Percentiles rank a stretch among this genome's conserved stretches.
These are phyloP conservation scores for Cubamyces sp. DNA, from an alignment of 768 basidiomycete species.

Conservation along the genomic window DNA sequence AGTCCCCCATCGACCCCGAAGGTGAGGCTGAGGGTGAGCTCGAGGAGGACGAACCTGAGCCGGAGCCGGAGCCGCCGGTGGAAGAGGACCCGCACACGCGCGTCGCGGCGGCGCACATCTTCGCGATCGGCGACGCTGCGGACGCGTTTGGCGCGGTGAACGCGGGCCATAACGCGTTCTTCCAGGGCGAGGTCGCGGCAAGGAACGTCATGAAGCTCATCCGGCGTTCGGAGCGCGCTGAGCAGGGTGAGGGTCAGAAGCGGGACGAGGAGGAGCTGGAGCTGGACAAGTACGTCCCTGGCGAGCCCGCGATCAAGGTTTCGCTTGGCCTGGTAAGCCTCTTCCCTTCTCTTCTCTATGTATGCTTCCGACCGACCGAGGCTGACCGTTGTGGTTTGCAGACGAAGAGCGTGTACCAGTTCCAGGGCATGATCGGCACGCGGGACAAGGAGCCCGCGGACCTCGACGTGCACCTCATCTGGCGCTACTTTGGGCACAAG, in stretches of 20 bases:
- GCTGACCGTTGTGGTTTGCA: constrained; percentile 17
- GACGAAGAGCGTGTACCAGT: constrained; percentile 51
- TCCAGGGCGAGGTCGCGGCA: constrained; percentile 56
- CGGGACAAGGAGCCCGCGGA: constrained; percentile 51
- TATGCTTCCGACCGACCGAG: too few species aligned
- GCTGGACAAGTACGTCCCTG: constrained; percentile 52
- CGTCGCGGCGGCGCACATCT: constrained; percentile 55
- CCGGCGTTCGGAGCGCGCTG: constrained; percentile 24
- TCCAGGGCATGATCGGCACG: constrained; percentile 46
- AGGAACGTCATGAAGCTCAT: constrained; percentile 57
- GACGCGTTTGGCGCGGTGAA: constrained; percentile 67
- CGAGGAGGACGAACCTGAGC: constrained; percentile 19
- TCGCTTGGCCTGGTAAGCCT: constrained; percentile 58
- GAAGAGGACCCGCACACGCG: constrained; percentile 28
- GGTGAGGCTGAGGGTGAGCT: constrained; percentile 17
- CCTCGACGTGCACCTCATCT: constrained; percentile 50
- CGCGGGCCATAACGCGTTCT: constrained; percentile 61
- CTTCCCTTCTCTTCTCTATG: constrained; percentile 1
- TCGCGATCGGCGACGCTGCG: constrained; percentile 65
- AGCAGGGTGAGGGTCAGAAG: background rate
- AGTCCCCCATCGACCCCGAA: constrained; percentile 6
- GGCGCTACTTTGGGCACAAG: constrained; percentile 39
- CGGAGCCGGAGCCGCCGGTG: constrained; percentile 11
- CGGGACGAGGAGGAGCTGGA: background rate
- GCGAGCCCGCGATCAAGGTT: constrained; percentile 60